Base-by-base conservation (phyloP, 1,284 basidiomycete species). In the Papiliotrema flavescens region DNA sequence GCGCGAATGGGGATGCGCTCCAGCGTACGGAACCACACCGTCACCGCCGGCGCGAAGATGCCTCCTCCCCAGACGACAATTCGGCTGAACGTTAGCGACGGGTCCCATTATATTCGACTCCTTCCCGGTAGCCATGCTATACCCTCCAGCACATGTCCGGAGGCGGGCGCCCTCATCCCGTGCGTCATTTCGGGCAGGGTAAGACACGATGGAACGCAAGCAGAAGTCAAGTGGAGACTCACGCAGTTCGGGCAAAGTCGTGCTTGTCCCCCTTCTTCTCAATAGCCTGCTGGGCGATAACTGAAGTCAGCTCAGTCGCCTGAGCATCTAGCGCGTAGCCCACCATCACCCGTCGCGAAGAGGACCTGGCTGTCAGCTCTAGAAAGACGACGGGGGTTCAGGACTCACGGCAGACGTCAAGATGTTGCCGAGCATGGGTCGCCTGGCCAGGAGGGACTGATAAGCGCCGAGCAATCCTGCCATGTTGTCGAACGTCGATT, bases 231-330 rank as follows among this genome's bases (percentile, higher is more conserved):
- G 28, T 20, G 24, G 32, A 23, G 11, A 66, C 74, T 57, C 53
- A 78, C 76, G 62, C 73, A 1, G 78, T 79, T n/a, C 78, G 63
- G 36, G 67, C 65, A 48, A 68, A 65, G 63, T 79, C 78, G 52
- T 78, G 76, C 15, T 75, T 60, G 19, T 53, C 60, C 0, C 76
- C 76, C 54, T 75, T 74, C 63, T 79, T 78, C 65, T 80, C 80
- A 43, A 80, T 73, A 2, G 64, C 61, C 60, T 81, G 80, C 60
- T 80, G 79, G n/a, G 79, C 79, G 36, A 81, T 69, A 9, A 76
- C 74, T 73, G 51, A 11, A 5, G 11, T 32, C 13, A 23, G 35
- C 6, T 49, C 26, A 46, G 17, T 20, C 19, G 53, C 44, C n/a
- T n/a, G n/a, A 24, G 22, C 28, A 32, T 32, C 11, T 11, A 11